A percentile compares a stretch with the other conserved stretches of the same genome.
Evolutionary conservation across 2,329 filamentous ascomycete species (phyloP).

Genomic region (Fusarium heterosporum): DNA sequence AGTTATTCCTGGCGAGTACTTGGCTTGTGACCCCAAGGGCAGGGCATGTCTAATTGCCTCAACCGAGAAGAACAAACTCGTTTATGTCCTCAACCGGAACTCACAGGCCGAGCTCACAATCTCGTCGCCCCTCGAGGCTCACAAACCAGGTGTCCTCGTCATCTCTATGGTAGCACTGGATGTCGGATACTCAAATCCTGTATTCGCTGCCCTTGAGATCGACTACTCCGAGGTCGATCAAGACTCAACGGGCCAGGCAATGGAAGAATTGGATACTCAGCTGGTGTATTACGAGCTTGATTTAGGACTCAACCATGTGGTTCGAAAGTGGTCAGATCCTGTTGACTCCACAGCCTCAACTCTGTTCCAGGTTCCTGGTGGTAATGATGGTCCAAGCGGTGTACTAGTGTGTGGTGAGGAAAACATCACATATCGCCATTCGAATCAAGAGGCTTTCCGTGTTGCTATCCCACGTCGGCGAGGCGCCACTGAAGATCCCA

Average conservation of each 20-base stretch:
- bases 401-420: slow-evolving; percentile 96
- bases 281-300: slow-evolving; percentile 98
- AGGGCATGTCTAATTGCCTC: slow-evolving; percentile 94
- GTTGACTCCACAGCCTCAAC: slow-evolving; percentile 91
- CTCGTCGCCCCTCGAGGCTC: slow-evolving; percentile 95
- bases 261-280: slow-evolving; percentile 85
- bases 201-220: slow-evolving; percentile 94
- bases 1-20: slow-evolving; percentile 94
- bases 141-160: slow-evolving; percentile 91
- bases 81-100: slow-evolving; percentile 97
- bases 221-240: slow-evolving; percentile 93
- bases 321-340: slow-evolving; percentile 94
- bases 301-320: slow-evolving; percentile 95
- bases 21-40: slow-evolving; percentile 95
- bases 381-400: slow-evolving; percentile 91
- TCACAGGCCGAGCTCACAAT: slow-evolving; percentile 95
- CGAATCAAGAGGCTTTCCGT: slow-evolving; percentile 89
- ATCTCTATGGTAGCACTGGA: slow-evolving; percentile 90
- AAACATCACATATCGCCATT: slow-evolving; percentile 96
- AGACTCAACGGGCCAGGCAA: slow-evolving; percentile 86
- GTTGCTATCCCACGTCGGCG: slow-evolving; percentile 89
- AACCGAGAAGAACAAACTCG: slow-evolving; percentile 98
- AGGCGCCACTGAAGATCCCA: slow-evolving; percentile 90
- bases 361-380: slow-evolving; percentile 95
- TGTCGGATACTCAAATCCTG: slow-evolving; percentile 95